Conservation (phyloP, 129 eudicot species). For the Rutidosis leptorrhynchoides region DNA sequence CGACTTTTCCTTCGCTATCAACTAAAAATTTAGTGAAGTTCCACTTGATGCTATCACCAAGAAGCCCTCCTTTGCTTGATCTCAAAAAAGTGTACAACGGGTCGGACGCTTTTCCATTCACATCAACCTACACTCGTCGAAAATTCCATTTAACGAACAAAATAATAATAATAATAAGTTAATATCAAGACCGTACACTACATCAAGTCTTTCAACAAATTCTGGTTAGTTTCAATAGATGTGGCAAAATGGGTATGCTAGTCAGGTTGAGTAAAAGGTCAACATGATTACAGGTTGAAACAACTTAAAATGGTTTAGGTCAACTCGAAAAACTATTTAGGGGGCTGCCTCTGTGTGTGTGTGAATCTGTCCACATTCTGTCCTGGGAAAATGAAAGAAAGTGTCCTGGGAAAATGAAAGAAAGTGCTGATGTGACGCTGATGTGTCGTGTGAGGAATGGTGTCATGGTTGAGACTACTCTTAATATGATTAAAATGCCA, state of each 20-base stretch:
- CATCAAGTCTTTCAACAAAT: neutral
- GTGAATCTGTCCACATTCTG: too few species aligned
- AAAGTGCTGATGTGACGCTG: neutral
- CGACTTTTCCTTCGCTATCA: conserved; percentile 71
- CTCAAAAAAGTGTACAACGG: conserved; percentile 73
- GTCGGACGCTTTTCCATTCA: conserved; percentile 69
- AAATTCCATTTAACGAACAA: neutral
- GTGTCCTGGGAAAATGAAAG: neutral
- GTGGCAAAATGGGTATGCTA: neutral
- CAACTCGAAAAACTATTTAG: too few species aligned
- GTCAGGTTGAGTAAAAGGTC: neutral
- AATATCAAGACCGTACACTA: neutral
- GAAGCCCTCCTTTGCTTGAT: conserved; percentile 72
- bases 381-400: too few species aligned
- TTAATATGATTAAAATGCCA: too few species aligned
- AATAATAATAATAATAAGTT: too few species aligned
- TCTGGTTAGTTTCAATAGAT: neutral
- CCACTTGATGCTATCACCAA: conserved; percentile 92
- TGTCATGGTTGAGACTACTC: too few species aligned
- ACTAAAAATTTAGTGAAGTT: conserved; percentile 87
- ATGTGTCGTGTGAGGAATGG: too few species aligned
- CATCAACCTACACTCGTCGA: conserved; percentile 60
- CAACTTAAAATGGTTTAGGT: neutral
- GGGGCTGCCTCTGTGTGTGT: too few species aligned
- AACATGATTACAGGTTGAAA: neutral